Evolutionary conservation across 257 asterid genomes (phyloP), one percentile per base, ranked within the genome.

Genomic region (Rauvolfia tetraphylla): DNA sequence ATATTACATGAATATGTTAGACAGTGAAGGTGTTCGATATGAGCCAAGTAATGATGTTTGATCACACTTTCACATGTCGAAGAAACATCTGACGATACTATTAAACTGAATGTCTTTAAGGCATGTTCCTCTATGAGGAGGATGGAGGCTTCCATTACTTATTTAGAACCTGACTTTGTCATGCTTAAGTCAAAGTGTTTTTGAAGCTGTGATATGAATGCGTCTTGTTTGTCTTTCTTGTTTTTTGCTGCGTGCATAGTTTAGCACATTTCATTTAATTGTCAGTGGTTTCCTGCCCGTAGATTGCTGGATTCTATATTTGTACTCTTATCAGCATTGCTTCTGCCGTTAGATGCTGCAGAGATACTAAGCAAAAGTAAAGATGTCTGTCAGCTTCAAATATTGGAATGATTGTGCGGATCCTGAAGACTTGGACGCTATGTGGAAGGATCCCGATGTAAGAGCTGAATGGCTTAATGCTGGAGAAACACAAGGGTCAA

Each of bases 361-460:
- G n/a, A 17, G 44, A 34, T 69, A 23, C 74, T 70, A 27, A 17
- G 39, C 22, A 44, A 67, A 38, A 38, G 1, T 33, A 38, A 68
- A 82, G 79, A 88, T 90, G 97, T 85, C 85, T 4, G 84, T 86
- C 79, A 91, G 93, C 87, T 95, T 90, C 88, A 92, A 79, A 81
- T 95, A 87, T 86, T 95, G 99, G 99, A 80, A 95, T 84, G 99
- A 95, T 74, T 95, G 99, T 49, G 93, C 88, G 79, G 96, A 95
- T 72, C 87, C 88, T 22, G 86, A 79, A 68, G 98, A 95, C 81
- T 74, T 95, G 87, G 96, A 92, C 53, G 90, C 92, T 49, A 88
- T 95, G 95, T 95, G 99, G 99, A 75, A 73, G 62, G 88, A 90
- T 75, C 93, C 96, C 67, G 88, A 88, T 58, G 97, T 95, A 57